A percentile compares a stretch with the other conserved stretches of the same genome.
Evolutionary conservation across 352 stramenopile genomes (phyloP).

Genomic region (Pythium dissotocum): DNA sequence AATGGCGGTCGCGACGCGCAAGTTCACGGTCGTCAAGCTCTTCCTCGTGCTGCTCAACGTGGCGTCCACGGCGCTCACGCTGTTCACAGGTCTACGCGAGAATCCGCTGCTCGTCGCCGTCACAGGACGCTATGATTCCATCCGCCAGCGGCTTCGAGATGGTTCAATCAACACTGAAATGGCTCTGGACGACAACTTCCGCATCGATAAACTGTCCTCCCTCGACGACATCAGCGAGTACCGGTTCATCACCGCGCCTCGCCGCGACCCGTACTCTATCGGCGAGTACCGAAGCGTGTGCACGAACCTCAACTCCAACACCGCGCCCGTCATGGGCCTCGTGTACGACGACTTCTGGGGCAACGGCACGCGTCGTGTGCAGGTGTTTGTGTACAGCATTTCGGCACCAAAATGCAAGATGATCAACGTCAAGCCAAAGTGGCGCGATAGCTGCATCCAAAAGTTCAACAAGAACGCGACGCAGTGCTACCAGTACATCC

Average conservation of each 20-base stretch:
- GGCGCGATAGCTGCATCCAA: constrained; percentile 33
- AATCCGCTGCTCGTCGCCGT: constrained; percentile 18
- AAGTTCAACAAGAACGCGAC: constrained; percentile 33
- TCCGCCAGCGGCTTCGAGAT: constrained; percentile 16
- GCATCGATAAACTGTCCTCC: constrained; percentile 23
- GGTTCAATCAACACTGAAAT: constrained; percentile 31
- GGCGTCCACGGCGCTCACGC: constrained; percentile 19
- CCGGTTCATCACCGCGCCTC: constrained; percentile 29
- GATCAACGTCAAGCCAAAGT: constrained; percentile 24
- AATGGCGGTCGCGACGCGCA: neutral
- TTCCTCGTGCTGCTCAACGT: constrained; percentile 18
- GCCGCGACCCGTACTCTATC: constrained; percentile 24
- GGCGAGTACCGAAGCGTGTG: constrained; percentile 31
- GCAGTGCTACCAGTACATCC: constrained; percentile 45
- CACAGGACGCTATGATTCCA: constrained; percentile 17
- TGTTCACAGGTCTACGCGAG: constrained; percentile 23
- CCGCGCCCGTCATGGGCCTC: constrained; percentile 25
- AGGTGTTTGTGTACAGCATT: constrained; percentile 35
- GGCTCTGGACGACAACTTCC: constrained; percentile 10
- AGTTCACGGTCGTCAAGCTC: constrained; percentile 8
- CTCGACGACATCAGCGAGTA: constrained; percentile 30
- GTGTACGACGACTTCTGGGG: constrained; percentile 39
- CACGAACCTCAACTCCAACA: constrained; percentile 32
- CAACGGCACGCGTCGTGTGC: constrained; percentile 23
- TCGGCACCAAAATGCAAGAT: constrained; percentile 36